Evolutionary conservation across 2,329 filamentous ascomycete genomes (phyloP), one percentile per base, ranked within the genome.

Genomic region (Verticillium zaregamsianum): DNA sequence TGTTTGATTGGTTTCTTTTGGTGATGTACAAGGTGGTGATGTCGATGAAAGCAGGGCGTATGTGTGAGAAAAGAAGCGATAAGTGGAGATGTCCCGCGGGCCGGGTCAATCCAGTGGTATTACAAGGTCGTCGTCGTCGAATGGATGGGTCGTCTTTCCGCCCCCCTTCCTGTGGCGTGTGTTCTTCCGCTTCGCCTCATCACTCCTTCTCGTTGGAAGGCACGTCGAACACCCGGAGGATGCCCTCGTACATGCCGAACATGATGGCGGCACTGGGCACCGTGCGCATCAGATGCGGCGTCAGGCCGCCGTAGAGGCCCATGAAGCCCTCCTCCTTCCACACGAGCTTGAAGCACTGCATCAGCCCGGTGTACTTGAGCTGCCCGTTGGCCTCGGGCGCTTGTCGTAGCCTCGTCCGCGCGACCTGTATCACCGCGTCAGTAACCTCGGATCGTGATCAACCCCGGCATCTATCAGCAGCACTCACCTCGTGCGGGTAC

Each of bases 191-290:
- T 17, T 33, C 25, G 25, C 12, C 23, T 20, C 33, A 12, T 52
- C 20, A 52, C 11, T 52, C 35, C 31, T 58, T 32, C 8, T 59
- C 32, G 32, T 65, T 66, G 39, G 59, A 63, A 3, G 64, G 57
- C 15, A 61, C 59, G 62, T 79, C 69, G 63, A 82, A 79, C 6
- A 83, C 68, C 6, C 79, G 77, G 33, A 86, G 74, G 54, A 86
- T 86, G 60, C 79, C 82, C 71, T 87, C 84, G 70, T 87, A 97
- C 81, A 95, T 95, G 76, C 92, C 93, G 74, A 97, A 97, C 91
- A 96, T 97, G 74, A 98, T 96, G 67, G 91, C 93, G 8, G 94
- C 93, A 68, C 91, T 95, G 1, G 94, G 94, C 6, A 97, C 93
- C 7, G 93, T 93, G 64, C 93, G 85, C 76, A 97, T 86, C 70